A percentile compares a stretch with the other conserved stretches of the same genome.
phyloP scores from a whole-genome alignment of 2,329 filamentous ascomycete genomes.

The Paracoccidioides lutzii region DNA sequence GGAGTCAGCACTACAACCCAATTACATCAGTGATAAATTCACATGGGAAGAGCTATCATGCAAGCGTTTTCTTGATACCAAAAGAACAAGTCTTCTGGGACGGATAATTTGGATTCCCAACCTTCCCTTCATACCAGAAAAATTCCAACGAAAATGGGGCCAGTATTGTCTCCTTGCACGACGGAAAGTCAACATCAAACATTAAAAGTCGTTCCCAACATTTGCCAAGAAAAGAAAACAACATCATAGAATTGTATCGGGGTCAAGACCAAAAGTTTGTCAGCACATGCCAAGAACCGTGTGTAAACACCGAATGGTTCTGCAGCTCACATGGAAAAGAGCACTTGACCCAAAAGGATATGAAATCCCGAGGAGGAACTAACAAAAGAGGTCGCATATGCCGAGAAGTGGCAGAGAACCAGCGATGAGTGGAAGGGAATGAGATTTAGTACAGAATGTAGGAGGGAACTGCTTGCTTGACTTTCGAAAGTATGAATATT shows the following conservation, averaged over 20 bases:
- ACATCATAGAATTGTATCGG: not conserved
- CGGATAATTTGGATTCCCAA: conserved; percentile 75
- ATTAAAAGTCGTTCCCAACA: not conserved
- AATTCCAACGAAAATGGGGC: conserved; percentile 66
- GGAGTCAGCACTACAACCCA: conserved; percentile 59
- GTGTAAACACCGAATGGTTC: conserved; percentile 9
- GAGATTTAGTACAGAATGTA: not conserved
- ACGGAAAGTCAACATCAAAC: conserved; percentile 20
- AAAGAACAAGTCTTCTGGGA: conserved; percentile 57
- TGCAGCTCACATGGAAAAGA: not conserved
- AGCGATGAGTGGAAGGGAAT: not conserved
- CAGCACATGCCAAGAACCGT: not conserved
- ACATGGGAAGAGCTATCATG: conserved; percentile 70
- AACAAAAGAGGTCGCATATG: not conserved
- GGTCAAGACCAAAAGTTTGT: not conserved
- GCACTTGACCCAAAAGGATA: conserved; percentile 24
- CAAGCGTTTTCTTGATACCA: conserved; percentile 66
- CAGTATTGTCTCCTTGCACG: conserved; percentile 70
- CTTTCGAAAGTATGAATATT: too few relatives aligned
- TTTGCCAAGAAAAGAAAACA: not conserved
- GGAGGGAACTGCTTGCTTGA: not conserved
- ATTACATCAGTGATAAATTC: conserved; percentile 60
- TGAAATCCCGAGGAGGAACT: conserved; percentile 19
- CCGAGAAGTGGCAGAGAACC: not conserved
- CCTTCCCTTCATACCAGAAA: conserved; percentile 52